Conservation (phyloP, 768 basidiomycete species). For the Leccinellum albellum region DNA sequence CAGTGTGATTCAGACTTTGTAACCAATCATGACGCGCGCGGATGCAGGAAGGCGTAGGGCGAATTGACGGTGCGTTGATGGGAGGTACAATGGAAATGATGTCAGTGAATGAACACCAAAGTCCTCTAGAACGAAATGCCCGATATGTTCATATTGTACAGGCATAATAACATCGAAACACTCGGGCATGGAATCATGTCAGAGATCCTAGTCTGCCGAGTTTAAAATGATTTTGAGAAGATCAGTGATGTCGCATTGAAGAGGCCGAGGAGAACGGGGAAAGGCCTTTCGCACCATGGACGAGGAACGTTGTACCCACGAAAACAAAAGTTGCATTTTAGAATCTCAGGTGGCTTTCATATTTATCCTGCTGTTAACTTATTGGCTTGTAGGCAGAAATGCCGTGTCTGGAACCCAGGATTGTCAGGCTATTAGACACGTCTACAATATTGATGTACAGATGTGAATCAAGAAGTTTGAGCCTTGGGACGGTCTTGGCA, state of each 20-base stretch:
- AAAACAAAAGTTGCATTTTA: background rate
- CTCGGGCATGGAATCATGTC: background rate
- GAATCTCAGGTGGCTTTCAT: background rate
- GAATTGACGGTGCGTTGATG: background rate
- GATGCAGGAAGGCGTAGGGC: background rate
- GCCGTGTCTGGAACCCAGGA: background rate
- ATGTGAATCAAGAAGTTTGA: background rate
- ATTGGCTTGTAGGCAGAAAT: background rate
- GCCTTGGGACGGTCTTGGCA: background rate
- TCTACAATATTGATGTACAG: background rate
- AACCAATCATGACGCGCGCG: background rate
- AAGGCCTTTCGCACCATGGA: background rate
- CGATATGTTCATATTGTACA: background rate
- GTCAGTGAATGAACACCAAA: background rate
- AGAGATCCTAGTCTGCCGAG: background rate
- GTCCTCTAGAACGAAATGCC: conserved; percentile 11
- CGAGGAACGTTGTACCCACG: background rate
- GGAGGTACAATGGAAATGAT: background rate
- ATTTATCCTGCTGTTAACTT: background rate
- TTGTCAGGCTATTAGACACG: background rate
- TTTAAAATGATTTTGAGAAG: conserved; percentile 2
- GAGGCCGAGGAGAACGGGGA: background rate
- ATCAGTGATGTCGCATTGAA: conserved; percentile 3
- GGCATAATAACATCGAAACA: background rate
- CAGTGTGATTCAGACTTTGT: background rate